Base-by-base conservation (phyloP, 2,329 filamentous ascomycete species). In the Neofusicoccum ribis region DNA sequence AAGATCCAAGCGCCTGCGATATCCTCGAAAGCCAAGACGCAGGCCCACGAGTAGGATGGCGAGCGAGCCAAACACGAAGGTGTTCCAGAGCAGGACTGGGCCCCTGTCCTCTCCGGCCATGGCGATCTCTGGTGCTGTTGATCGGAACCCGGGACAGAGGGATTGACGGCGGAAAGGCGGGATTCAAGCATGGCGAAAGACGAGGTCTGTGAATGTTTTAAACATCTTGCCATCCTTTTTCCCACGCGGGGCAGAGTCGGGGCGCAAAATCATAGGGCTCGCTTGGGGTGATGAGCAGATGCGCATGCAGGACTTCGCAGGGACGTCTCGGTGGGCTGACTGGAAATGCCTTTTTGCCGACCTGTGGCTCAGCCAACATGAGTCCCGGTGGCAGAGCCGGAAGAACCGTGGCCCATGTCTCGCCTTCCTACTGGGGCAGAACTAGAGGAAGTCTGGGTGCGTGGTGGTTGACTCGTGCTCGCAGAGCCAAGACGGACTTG, bases 21-120 rank as follows among this genome's bases (percentile, higher is more conserved):
- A 59, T 17, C 54, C 54, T 59, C 54, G 54, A 59, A 59, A 59
- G 39, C 54, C 54, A 46, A 59, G 27, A 7, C 54, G 54, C 41
- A 59, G 39, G 11, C 39, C 54, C 39, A 59, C 54, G 41, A 59
- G 54, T 59, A 59, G 23, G 14, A 59, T 46, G 41, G 54, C 54
- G 12, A 59, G 54, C 2, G 39, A 17, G 5, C 54, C 54, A 36
- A 59, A 59, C 20, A 59, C 54, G 23, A 43, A 59, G 14, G 54
- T 46, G 54, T 46, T 59, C 54, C 54, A 59, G 54, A 59, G 41
- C 54, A 59, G 27, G 39, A 59, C 20, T 8, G 54, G 54, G 27
- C 41, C 54, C 41, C 41, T 43, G 41, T 59, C 54, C 41, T 59
- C 54, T 31, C 41, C 54, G 7, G 54, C 41, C 54, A 59, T 59